A percentile compares a stretch with the other conserved stretches of the same genome.
These are phyloP conservation scores for Claviceps spartinae DNA, from an alignment of 2,329 filamentous ascomycete genomes.

Conservation along the genomic window DNA sequence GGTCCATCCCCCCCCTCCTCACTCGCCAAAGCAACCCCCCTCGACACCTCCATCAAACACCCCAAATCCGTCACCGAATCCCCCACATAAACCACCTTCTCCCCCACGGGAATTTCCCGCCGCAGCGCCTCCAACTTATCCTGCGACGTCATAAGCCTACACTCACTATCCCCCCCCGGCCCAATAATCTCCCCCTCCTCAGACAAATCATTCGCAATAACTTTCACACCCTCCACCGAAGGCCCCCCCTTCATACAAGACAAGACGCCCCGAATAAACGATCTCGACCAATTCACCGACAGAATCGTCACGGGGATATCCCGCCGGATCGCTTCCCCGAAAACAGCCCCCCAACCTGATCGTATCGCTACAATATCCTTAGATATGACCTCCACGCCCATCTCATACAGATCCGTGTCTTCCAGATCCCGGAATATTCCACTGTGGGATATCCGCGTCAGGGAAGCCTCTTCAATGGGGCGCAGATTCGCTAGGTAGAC, in stretches of 20 bases:
- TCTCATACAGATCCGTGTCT: constrained; percentile 18
- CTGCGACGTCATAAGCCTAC: constrained; percentile 21
- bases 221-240: constrained; percentile 4
- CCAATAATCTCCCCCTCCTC: constrained; percentile 28
- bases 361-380: constrained; percentile 22
- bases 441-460: constrained; percentile 28
- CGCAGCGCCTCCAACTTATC: constrained; percentile 33
- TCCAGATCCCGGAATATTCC: constrained; percentile 31
- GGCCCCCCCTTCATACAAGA: constrained; percentile 3
- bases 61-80: constrained; percentile 44
- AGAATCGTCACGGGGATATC: constrained; percentile 30
- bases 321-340: constrained; percentile 11
- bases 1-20: constrained; percentile 5
- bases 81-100: constrained; percentile 37
- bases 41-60: constrained; percentile 29
- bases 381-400: constrained; percentile 24
- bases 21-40: constrained; percentile 34
- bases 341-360: constrained; percentile 25
- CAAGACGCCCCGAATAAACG: constrained; percentile 33
- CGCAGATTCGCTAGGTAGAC: constrained; percentile 29
- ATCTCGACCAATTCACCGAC: constrained; percentile 38
- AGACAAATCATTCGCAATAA: constrained; percentile 32
- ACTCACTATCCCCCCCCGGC: constrained; percentile 13
- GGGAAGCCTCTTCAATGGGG: constrained; percentile 31
- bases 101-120: constrained; percentile 5